These are phyloP conservation scores for Cryoendolithus antarcticus DNA, from an alignment of 2,329 filamentous ascomycete species.

Conservation along the genomic window DNA sequence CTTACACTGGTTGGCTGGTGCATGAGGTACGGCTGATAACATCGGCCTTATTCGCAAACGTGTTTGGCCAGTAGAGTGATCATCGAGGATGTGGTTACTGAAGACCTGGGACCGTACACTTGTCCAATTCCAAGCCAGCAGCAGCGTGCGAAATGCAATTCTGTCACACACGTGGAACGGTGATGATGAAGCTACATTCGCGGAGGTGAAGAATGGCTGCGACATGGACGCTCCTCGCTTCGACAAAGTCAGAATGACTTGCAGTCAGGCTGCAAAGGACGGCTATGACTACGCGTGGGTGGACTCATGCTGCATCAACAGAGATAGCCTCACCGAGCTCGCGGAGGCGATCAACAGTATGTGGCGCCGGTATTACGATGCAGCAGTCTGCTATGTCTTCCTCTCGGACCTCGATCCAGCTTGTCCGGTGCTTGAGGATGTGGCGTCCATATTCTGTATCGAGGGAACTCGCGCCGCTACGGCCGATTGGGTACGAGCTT, in stretches of 20 bases:
- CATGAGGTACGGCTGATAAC: no score
- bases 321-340: conserved; percentile 9
- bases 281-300: conserved; percentile 11
- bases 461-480: background rate
- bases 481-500: no score
- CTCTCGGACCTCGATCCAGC: background rate
- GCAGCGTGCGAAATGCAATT: conserved; percentile 6
- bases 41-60: no score
- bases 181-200: conserved; percentile 6
- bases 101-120: background rate
- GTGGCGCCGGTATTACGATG: conserved; percentile 11
- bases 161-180: conserved; percentile 8
- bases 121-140: background rate
- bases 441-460: background rate
- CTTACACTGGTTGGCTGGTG: no score
- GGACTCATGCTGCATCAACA: conserved; percentile 15
- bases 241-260: conserved; percentile 7
- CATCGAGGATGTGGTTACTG: background rate
- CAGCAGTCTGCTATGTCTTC: conserved; percentile 11
- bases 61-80: no score
- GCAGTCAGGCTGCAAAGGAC: background rate
- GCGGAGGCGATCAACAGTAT: conserved; percentile 13
- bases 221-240: conserved; percentile 6
- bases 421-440: background rate
- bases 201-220: conserved; percentile 5